phyloP scores from a whole-genome alignment of 768 basidiomycete genomes.

The Lentinus tigrinus region DNA sequence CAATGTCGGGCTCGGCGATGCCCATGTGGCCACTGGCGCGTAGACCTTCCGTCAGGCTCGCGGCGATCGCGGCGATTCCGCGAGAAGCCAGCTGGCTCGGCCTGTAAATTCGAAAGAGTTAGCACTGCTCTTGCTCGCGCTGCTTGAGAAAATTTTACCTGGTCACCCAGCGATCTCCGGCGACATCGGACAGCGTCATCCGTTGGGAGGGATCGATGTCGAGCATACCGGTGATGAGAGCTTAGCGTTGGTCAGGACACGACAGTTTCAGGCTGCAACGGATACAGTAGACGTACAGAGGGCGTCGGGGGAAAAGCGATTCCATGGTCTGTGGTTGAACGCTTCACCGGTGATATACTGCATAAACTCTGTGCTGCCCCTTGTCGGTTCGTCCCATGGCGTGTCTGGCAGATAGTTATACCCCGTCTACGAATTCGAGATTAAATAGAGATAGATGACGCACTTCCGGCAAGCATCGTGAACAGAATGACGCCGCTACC shows the following conservation, averaged over 20 bases:
- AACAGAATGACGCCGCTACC: slow-evolving; percentile 93
- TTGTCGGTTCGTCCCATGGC: slow-evolving; percentile 95
- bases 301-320: slow-evolving; percentile 51
- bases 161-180: slow-evolving; percentile 70
- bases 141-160: slow-evolving; percentile 43
- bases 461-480: slow-evolving; percentile 90
- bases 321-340: slow-evolving; percentile 80
- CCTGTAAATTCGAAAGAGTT: slow-evolving; percentile 33
- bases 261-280: background rate
- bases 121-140: background rate
- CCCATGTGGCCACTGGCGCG: slow-evolving; percentile 72
- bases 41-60: slow-evolving; percentile 67
- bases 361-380: slow-evolving; percentile 74
- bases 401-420: slow-evolving; percentile 58
- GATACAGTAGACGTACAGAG: slow-evolving; percentile 55
- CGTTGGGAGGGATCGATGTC: slow-evolving; percentile 68
- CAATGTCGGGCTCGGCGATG: slow-evolving; percentile 59
- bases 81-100: slow-evolving; percentile 66
- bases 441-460: slow-evolving; percentile 24
- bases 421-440: background rate
- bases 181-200: slow-evolving; percentile 58
- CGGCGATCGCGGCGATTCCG: slow-evolving; percentile 55
- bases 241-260: slow-evolving; percentile 37
- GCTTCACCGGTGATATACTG: slow-evolving; percentile 74
- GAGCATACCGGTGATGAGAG: slow-evolving; percentile 72